Base-by-base conservation (phyloP, 2,329 filamentous ascomycete species). In the Colletotrichum horii region DNA sequence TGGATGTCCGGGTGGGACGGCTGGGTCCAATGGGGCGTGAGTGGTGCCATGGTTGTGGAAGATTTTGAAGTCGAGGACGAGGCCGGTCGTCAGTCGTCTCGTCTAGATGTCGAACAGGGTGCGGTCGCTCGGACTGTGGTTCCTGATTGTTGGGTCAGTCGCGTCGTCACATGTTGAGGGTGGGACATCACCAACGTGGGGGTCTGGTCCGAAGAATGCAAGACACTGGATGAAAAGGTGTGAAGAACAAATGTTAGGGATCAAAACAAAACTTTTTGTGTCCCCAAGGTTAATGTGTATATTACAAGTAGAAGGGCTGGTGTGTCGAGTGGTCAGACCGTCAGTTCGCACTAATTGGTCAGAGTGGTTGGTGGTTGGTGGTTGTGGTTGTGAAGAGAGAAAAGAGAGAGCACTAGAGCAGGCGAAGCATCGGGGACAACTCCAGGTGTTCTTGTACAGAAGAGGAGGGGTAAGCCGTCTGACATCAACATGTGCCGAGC, bases 1-100 rank as follows among this genome's bases (percentile, higher is more conserved):
- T 92, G 91, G 78, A 92, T 84, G 60, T 85, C 81, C 14, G 90
- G 89, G 83, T 93, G 91, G 48, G 91, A 93, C 73, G 91, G 91
- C 81, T 90, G 91, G 8, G 82, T 78, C 91, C 91, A 93, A 83
- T 89, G 86, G 69, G 91, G 91, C 76, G 83, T 89, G 69, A 92
- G 83, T 68, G 91, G 90, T 72, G 90, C 87, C 89, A 91, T 90
- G 81, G 80, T 80, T 43, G 61, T 38, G 11, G 12, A 71, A 75
- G 58, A 48, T 52, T 70, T 67, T 19, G 56, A 52, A n/a, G 22
- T 24, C 2, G 19, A 67, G 22, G 30, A 2, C 58, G 58, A 62
- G 28, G 58, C 32, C 11, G 60, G 14, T 74, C 58, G 43, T 70
- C 61, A 22, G 28, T 43, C n/a, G 74, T 70, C 55, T 55, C 61